Evolutionary conservation across 2,329 filamentous ascomycete genomes (phyloP).

Genomic region (Calonectria henricotiae): DNA sequence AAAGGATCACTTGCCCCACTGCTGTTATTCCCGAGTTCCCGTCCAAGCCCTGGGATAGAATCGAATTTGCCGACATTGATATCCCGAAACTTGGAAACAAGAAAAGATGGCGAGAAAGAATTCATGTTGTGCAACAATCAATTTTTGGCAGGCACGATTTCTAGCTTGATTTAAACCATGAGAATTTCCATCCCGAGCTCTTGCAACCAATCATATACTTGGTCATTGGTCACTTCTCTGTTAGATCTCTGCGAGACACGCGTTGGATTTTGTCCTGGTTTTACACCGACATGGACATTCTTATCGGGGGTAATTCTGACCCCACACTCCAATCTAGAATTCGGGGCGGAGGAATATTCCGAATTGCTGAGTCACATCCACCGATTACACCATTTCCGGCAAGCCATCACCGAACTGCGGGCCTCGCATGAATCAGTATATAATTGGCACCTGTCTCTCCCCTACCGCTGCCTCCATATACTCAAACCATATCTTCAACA

Average conservation of each 20-base stretch:
- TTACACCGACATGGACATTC: neutral
- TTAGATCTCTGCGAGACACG: too few relatives aligned
- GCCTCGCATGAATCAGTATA: neutral
- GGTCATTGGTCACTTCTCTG: neutral
- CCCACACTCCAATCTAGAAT: neutral
- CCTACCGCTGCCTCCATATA: neutral
- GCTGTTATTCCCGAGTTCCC: neutral
- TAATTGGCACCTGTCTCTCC: neutral
- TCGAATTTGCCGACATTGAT: neutral
- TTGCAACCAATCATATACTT: constrained; percentile 4
- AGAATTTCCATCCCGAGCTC: neutral
- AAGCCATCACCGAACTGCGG: neutral
- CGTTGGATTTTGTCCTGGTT: neutral
- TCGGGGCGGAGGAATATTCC: constrained; percentile 1
- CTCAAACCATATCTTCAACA: neutral
- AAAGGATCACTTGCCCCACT: neutral
- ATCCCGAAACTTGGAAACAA: too few relatives aligned
- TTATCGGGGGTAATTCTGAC: neutral
- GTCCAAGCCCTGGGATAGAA: neutral
- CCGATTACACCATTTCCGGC: neutral
- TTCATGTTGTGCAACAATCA: neutral
- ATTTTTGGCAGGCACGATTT: neutral
- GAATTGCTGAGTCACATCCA: constrained; percentile 19
- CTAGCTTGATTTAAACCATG: too few relatives aligned
- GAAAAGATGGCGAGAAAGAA: too few relatives aligned